Conservation (phyloP, 1,284 basidiomycete genomes). For the Exsudoporus floridanus region DNA sequence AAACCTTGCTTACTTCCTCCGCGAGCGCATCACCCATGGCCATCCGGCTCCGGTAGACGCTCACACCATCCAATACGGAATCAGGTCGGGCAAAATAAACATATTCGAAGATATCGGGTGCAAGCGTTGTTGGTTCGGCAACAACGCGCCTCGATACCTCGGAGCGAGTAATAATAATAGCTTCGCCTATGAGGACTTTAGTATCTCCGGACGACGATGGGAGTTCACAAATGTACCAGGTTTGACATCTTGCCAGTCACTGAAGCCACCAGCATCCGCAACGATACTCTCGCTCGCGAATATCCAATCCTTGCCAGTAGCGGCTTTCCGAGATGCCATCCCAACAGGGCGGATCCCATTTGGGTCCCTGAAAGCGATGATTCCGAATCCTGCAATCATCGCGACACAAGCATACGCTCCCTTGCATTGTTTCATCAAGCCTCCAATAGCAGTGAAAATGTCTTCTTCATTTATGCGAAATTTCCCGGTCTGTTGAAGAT, state of each 20-base stretch:
- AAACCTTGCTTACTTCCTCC: slow-evolving; percentile 77
- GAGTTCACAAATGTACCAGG: slow-evolving; percentile 57
- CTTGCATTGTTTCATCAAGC: slow-evolving; percentile 84
- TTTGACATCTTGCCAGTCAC: slow-evolving; percentile 90
- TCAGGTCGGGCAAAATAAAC: slow-evolving; percentile 99
- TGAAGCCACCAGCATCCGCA: slow-evolving; percentile 89
- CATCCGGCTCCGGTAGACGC: slow-evolving; percentile 97
- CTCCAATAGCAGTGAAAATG: slow-evolving; percentile 92
- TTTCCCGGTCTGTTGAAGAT: slow-evolving; percentile 97
- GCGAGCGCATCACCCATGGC: slow-evolving; percentile 98
- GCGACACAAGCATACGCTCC: slow-evolving; percentile 97
- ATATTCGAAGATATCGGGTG: slow-evolving; percentile 99
- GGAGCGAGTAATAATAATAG: slow-evolving; percentile 89
- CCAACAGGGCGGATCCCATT: slow-evolving; percentile 96
- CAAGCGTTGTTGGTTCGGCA: slow-evolving; percentile 69
- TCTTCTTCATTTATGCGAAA: slow-evolving; percentile 99
- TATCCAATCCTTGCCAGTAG: slow-evolving; percentile 77
- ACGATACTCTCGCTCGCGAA: slow-evolving; percentile 97
- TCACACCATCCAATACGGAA: slow-evolving; percentile 96
- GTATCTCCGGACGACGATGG: not conserved
- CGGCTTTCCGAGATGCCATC: slow-evolving; percentile 64
- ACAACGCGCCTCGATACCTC: slow-evolving; percentile 75
- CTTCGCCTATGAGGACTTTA: slow-evolving; percentile 64
- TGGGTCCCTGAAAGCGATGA: slow-evolving; percentile 99
- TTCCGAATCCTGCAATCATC: slow-evolving; percentile 98